Percentiles rank a stretch among this genome's conserved stretches.
phyloP scores from a whole-genome alignment of 306 rosid species.

The Acacia crassicarpa region DNA sequence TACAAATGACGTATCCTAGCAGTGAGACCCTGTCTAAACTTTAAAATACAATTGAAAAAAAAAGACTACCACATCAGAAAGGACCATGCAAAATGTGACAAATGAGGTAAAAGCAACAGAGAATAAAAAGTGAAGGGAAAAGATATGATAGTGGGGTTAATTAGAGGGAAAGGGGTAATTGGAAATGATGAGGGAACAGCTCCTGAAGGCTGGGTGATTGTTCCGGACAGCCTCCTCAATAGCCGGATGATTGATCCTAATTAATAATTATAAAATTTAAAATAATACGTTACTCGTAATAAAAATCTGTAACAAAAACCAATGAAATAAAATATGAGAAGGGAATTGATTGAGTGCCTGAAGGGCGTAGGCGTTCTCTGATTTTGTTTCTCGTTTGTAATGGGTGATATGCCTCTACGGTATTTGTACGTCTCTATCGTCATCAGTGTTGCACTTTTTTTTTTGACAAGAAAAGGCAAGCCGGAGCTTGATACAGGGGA shows the following conservation, averaged over 20 bases:
- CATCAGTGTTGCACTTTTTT: too few relatives aligned
- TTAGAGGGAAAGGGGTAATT: not conserved
- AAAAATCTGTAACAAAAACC: not conserved
- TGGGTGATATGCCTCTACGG: too few relatives aligned
- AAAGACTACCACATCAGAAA: not conserved
- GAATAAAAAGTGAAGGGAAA: not conserved
- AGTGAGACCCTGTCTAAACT: not conserved
- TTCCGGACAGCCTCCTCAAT: not conserved
- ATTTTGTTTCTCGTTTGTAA: too few relatives aligned
- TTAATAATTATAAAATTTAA: not conserved
- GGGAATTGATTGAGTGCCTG: not conserved
- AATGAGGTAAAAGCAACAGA: not conserved
- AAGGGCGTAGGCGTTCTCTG: too few relatives aligned
- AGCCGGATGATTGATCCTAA: not conserved
- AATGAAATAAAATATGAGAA: too few relatives aligned
- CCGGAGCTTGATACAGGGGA: too few relatives aligned
- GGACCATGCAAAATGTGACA: not conserved
- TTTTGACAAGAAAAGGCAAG: too few relatives aligned
- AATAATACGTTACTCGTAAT: not conserved
- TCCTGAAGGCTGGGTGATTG: not conserved
- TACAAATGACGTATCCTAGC: not conserved
- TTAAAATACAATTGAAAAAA: not conserved
- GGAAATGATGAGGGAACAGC: not conserved
- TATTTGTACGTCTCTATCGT: too few relatives aligned
- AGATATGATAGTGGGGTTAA: not conserved